Evolutionary conservation across 1,284 basidiomycete species (phyloP), one percentile per base, ranked within the genome.

Genomic region (Papiliotrema nemorosa): DNA sequence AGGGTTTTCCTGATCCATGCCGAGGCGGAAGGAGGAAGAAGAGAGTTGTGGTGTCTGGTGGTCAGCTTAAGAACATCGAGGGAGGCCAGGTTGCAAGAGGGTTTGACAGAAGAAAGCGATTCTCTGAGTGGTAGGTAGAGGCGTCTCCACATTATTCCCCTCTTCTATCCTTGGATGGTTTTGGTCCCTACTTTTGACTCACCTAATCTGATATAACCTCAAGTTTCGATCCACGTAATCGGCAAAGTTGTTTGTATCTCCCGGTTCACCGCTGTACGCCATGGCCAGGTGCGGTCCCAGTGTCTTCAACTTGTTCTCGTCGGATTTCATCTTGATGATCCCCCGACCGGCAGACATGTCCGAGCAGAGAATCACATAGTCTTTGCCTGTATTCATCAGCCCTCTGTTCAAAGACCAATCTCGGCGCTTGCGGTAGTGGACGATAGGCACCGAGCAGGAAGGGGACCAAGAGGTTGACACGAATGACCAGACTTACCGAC

Each of bases 141-240:
- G n/a, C n/a, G n/a, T n/a, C n/a, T n/a, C n/a, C n/a, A n/a, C n/a
- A n/a, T n/a, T n/a, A n/a, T n/a, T n/a, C n/a, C n/a, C n/a, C n/a
- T n/a, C n/a, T n/a, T n/a, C n/a, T n/a, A n/a, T n/a, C 14, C 9
- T 39, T 10, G 7, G 45, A 26, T 36, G 22, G 26, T 37, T 20
- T n/a, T 34, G n/a, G 0, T 4, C 10, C 24, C 3, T n/a, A 27
- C 24, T 2, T 16, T 29, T 13, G n/a, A 72, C 78, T 50, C 56
- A 88, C 76, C 94, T 86, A 69, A 98, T 98, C 66, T 96, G 90
- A 77, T 96, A 94, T 47, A 99, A 79, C 44, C 92, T 85, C 64
- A 97, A 83, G 78, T 97, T 98, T 58, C 93, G 84, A 74, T 97
- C 92, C 59, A 97, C 82, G 66, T 83, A 99, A 76, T 99, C 94